phyloP scores from a whole-genome alignment of 2,329 filamentous ascomycete genomes.

The Pezicula rhizophila region DNA sequence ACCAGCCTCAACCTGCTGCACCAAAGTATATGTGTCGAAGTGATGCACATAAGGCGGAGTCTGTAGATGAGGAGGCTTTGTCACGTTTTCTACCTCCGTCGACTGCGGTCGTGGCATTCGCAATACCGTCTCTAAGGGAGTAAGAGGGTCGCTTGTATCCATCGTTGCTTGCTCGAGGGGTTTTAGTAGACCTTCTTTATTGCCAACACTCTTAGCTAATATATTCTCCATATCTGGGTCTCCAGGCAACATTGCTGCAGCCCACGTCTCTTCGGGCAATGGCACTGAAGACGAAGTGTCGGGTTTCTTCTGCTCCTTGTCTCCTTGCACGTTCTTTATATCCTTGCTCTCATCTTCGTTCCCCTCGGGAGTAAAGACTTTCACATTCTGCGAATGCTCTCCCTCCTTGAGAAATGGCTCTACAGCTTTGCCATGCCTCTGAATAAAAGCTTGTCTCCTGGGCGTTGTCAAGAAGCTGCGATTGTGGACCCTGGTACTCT shows the following conservation, averaged over 20 bases:
- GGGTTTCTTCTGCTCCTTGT: neutral
- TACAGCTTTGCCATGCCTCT: conserved; percentile 55
- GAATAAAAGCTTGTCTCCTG: conserved; percentile 39
- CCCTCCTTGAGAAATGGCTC: conserved; percentile 39
- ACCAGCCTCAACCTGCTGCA: conserved; percentile 67
- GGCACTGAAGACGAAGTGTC: conserved; percentile 14
- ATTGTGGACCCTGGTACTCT: neutral
- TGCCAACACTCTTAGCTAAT: neutral
- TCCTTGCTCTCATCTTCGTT: conserved; percentile 5
- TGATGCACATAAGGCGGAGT: conserved; percentile 85
- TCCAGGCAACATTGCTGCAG: conserved; percentile 16
- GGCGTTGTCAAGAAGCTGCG: conserved; percentile 33
- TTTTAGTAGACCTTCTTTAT: conserved; percentile 2
- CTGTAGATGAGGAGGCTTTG: conserved; percentile 60
- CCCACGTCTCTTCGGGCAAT: conserved; percentile 21
- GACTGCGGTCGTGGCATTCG: conserved; percentile 39
- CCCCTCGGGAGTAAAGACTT: conserved; percentile 10
- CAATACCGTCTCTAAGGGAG: conserved; percentile 46
- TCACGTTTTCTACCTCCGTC: conserved; percentile 29
- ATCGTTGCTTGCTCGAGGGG: conserved; percentile 26
- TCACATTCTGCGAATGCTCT: conserved; percentile 20
- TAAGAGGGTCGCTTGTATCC: conserved; percentile 25
- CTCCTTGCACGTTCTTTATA: neutral
- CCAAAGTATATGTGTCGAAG: conserved; percentile 90
- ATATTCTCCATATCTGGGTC: conserved; percentile 7